A percentile compares a stretch with the other conserved stretches of the same genome.
Evolutionary conservation across 345 rosid genomes (phyloP).

Genomic region (Hevea brasiliensis): DNA sequence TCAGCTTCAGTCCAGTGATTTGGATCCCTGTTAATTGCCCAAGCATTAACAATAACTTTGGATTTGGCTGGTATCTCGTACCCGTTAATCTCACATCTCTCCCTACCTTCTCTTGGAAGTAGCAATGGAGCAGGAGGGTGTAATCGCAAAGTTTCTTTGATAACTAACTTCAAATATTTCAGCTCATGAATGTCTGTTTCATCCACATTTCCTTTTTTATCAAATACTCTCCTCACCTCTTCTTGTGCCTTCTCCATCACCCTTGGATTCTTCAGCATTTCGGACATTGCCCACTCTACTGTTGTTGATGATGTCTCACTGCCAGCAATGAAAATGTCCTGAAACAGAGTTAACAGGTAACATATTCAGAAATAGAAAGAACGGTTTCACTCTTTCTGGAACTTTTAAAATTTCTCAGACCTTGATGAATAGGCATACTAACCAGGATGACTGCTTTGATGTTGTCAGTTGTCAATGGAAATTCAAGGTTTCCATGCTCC

Average conservation of each 20-base stretch:
- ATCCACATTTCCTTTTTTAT: conserved; percentile 8
- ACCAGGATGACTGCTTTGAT: conserved; percentile 42
- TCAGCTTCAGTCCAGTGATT: conserved; percentile 31
- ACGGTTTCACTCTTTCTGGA: too few relatives aligned
- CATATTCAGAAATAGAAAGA: background rate
- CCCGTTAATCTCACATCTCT: conserved; percentile 21
- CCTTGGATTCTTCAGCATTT: conserved; percentile 30
- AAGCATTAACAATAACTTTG: conserved; percentile 17
- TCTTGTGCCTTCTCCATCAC: conserved; percentile 29
- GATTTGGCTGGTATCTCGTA: conserved; percentile 10
- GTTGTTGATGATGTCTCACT: conserved; percentile 32
- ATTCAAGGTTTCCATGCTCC: conserved; percentile 16
- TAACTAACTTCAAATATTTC: conserved; percentile 12
- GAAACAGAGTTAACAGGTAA: background rate
- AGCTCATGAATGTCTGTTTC: conserved; percentile 11
- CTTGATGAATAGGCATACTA: background rate
- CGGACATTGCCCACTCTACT: conserved; percentile 33
- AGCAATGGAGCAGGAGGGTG: conserved; percentile 35
- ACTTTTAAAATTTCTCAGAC: too few relatives aligned
- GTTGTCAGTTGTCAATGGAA: conserved; percentile 22
- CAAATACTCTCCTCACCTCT: conserved; percentile 30
- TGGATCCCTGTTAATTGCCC: conserved; percentile 23
- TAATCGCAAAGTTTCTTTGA: conserved; percentile 35
- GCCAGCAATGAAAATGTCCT: conserved; percentile 37
- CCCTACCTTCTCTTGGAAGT: conserved; percentile 36